Conservation (phyloP, 805 yeast species). For the Barnettozyma sucrosica region DNA sequence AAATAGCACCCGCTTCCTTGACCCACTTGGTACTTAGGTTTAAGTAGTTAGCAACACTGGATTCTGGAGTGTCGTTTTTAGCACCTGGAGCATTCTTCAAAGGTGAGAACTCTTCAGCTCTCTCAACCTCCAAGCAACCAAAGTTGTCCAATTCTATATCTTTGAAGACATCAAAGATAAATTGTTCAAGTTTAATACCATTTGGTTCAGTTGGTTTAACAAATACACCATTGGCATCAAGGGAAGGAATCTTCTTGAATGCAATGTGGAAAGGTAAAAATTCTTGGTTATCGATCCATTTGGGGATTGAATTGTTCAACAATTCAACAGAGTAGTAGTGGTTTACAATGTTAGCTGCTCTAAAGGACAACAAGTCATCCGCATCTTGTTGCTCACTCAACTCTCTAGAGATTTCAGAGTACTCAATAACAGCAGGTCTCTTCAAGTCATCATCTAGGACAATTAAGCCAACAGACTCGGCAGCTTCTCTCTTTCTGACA, state of each 20-base stretch:
- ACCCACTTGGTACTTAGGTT: conserved; percentile 73
- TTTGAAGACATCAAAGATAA: conserved; percentile 93
- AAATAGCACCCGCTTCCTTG: conserved; percentile 56
- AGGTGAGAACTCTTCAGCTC: conserved; percentile 86
- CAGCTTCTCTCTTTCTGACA: conserved; percentile 84
- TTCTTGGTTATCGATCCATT: conserved; percentile 63
- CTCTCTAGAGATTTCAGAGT: conserved; percentile 79
- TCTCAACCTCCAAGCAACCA: conserved; percentile 88
- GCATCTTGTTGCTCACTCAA: conserved; percentile 59
- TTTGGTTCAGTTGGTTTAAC: conserved; percentile 70
- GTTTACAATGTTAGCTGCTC: conserved; percentile 97
- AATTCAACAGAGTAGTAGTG: conserved; percentile 89
- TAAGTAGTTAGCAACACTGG: conserved; percentile 64
- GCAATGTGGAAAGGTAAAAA: conserved; percentile 93
- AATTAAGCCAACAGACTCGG: conserved; percentile 88
- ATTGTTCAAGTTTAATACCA: conserved; percentile 93
- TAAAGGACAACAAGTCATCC: conserved; percentile 58
- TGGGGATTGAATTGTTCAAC: conserved; percentile 49
- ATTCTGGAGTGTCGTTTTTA: conserved; percentile 76
- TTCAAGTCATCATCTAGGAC: conserved; percentile 52
- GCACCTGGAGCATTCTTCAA: conserved; percentile 86
- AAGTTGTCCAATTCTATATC: conserved; percentile 63
- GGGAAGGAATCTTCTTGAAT: conserved; percentile 72
- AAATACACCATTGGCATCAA: conserved; percentile 40
- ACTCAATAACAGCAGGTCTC: conserved; percentile 88